A percentile compares a stretch with the other conserved stretches of the same genome.
Conservation (phyloP, 1,284 basidiomycete genomes). For the Rhizoctonia solani region DNA sequence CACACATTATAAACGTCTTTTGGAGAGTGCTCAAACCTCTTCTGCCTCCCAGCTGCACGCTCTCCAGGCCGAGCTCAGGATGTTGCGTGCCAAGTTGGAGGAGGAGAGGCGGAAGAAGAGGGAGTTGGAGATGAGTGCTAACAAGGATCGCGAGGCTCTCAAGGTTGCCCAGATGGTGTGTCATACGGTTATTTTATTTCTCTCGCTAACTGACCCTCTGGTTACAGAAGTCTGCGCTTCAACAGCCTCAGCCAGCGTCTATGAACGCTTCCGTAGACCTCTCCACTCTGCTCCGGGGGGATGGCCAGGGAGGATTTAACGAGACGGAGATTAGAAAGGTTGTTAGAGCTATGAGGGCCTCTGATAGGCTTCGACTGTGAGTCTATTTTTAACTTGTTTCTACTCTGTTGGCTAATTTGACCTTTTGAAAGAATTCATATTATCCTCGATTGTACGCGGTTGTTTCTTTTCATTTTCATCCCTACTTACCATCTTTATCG, state of each 20-base stretch:
- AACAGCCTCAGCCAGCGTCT: conserved; percentile 11
- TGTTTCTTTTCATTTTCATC: conserved; percentile 8
- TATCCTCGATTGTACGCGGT: conserved; percentile 58
- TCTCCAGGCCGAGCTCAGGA: conserved; percentile 69
- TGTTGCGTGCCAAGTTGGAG: conserved; percentile 54
- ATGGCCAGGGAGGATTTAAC: conserved; percentile 61
- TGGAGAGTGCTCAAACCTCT: conserved; percentile 71
- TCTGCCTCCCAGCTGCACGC: conserved; percentile 78
- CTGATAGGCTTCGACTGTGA: conserved; percentile 71
- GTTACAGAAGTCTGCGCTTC: conserved; percentile 28
- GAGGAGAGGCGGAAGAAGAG: conserved; percentile 39
- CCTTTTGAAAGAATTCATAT: conserved; percentile 48
- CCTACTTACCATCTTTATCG: neutral
- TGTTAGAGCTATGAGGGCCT: conserved; percentile 61
- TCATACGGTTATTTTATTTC: neutral
- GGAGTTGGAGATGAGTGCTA: conserved; percentile 41
- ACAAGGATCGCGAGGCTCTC: conserved; percentile 41
- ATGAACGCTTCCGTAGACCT: conserved; percentile 35
- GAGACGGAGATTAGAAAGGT: conserved; percentile 69
- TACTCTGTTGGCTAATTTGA: neutral
- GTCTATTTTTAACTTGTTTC: conserved; percentile 44
- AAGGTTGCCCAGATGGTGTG: conserved; percentile 19
- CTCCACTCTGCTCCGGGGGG: conserved; percentile 52
- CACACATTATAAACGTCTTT: conserved; percentile 70
- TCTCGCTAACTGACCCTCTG: neutral